Percentiles rank a stretch among this genome's conserved stretches.
Evolutionary conservation across 306 rosid species (phyloP).

Genomic region (Sicyos baderoa): DNA sequence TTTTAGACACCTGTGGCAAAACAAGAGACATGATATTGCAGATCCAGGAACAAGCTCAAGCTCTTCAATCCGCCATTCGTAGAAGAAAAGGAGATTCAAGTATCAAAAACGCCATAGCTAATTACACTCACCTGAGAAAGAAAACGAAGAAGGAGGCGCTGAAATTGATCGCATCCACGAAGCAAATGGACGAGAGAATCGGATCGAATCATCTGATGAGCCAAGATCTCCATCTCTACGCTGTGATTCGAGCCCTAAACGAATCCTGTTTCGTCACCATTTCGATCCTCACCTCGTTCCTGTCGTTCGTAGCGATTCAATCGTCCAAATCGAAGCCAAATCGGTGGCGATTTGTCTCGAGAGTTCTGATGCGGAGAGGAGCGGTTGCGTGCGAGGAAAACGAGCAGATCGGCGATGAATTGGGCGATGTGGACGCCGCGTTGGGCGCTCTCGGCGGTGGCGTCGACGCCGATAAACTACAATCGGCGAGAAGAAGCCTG

Average conservation of each 20-base stretch:
- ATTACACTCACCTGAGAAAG: conserved; percentile 22
- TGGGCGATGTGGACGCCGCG: conserved; percentile 37
- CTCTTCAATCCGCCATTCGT: conserved; percentile 28
- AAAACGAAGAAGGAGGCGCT: conserved; percentile 22
- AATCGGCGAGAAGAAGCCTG: conserved; percentile 24
- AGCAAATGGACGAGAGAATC: conserved; percentile 21
- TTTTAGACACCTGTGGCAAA: conserved; percentile 51
- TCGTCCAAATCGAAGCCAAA: conserved; percentile 30
- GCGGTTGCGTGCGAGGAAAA: conserved; percentile 28
- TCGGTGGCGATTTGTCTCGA: conserved; percentile 36
- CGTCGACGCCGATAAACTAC: conserved; percentile 27
- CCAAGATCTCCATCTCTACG: conserved; percentile 20
- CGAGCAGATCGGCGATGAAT: conserved; percentile 30
- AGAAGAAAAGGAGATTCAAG: conserved; percentile 26
- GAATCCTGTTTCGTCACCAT: conserved; percentile 23
- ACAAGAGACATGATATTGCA: conserved; percentile 39
- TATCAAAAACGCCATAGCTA: conserved; percentile 10
- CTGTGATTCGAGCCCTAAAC: conserved; percentile 27
- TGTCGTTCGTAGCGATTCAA: conserved; percentile 26
- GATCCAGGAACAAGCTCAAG: conserved; percentile 50
- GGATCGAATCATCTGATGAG: background rate
- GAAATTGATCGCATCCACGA: conserved; percentile 17
- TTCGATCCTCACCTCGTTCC: conserved; percentile 26
- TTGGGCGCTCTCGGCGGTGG: conserved; percentile 22
- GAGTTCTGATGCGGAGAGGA: conserved; percentile 39